These are phyloP conservation scores for Aleurites moluccanus DNA, from an alignment of 441 rosid genomes.

Conservation along the genomic window DNA sequence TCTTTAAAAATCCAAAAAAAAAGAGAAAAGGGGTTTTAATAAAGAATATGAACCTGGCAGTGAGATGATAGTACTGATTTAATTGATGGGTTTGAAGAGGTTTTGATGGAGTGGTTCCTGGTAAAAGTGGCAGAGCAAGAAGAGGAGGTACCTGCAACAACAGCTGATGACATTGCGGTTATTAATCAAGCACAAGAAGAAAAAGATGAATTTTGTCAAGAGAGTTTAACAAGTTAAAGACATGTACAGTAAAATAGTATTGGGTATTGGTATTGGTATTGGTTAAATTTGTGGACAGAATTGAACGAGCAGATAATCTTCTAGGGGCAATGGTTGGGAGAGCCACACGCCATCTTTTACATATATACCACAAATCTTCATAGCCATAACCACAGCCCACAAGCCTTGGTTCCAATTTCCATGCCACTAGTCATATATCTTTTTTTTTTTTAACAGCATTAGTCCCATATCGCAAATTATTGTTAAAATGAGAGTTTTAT, in stretches of 20 bases:
- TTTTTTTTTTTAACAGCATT: too few relatives aligned
- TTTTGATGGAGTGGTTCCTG: slow-evolving; percentile 42
- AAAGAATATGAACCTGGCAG: slow-evolving; percentile 28
- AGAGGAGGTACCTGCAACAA: slow-evolving; percentile 53
- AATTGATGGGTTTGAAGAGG: slow-evolving; percentile 35
- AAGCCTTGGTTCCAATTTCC: too few relatives aligned
- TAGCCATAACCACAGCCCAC: too few relatives aligned
- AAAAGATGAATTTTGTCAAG: neutral
- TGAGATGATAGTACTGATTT: slow-evolving; percentile 26
- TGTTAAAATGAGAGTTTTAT: too few relatives aligned
- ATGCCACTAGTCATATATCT: too few relatives aligned
- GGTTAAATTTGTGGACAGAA: slow-evolving; percentile 20
- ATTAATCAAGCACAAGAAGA: neutral
- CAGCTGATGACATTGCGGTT: slow-evolving; percentile 45
- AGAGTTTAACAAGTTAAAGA: neutral
- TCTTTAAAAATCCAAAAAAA: neutral
- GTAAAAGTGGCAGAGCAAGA: slow-evolving; percentile 41
- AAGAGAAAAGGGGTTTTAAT: neutral
- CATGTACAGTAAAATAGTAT: neutral
- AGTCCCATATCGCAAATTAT: too few relatives aligned
- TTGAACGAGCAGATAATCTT: neutral
- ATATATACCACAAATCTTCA: neutral
- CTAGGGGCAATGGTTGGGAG: neutral
- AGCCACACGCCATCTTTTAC: slow-evolving; percentile 20
- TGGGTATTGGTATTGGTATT: neutral